Base-by-base conservation (phyloP, 169 alveolate genomes). In the Plasmodium chabaudi region DNA sequence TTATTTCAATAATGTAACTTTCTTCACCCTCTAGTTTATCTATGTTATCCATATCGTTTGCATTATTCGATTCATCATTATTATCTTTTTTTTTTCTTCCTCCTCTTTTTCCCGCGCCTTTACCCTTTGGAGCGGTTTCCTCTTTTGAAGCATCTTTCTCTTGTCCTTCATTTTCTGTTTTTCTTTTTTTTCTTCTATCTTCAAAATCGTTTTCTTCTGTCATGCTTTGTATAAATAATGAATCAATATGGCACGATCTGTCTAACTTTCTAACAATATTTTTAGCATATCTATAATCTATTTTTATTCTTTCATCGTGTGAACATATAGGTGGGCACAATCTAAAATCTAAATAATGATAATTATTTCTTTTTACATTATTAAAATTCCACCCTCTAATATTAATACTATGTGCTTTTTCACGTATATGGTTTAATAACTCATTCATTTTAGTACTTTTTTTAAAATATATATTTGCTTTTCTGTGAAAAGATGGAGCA, bases 321-420 rank as follows among this genome's bases (percentile, higher is more conserved):
- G 90, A 82, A 55, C 82, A 82, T 39, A 82, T 82, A 23, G 90
- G 90, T 19, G 90, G 90, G 51, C 90, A 82, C 5, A 82, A 42
- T 34, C 82, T 53, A 12, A 82, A 67, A n/a, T 82, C 90, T 25
- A 82, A 19, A 44, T 53, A 67, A 7, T 67, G 53, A 71, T 82
- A 82, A 19, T 34, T 82, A 68, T 82, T 82, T 59, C 84, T 82
- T 55, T 65, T 82, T 7, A 82, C 46, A 17, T 67, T 63, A 46
- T 56, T 75, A 27, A 75, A 61, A 42, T 47, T 44, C 74, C 75
- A 75, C 1, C 74, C 77, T 5, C 64, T 47, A 42, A 75, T 63
- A 23, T 46, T 2, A n/a, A 75, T 56, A 63, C 49, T 13, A 39
- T 25, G 42, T n/a, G 88, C 27, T 9, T 75, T 75, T 75, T 75